These are phyloP conservation scores for Mycena kentingensis DNA, from an alignment of 768 basidiomycete species.

Conservation along the genomic window DNA sequence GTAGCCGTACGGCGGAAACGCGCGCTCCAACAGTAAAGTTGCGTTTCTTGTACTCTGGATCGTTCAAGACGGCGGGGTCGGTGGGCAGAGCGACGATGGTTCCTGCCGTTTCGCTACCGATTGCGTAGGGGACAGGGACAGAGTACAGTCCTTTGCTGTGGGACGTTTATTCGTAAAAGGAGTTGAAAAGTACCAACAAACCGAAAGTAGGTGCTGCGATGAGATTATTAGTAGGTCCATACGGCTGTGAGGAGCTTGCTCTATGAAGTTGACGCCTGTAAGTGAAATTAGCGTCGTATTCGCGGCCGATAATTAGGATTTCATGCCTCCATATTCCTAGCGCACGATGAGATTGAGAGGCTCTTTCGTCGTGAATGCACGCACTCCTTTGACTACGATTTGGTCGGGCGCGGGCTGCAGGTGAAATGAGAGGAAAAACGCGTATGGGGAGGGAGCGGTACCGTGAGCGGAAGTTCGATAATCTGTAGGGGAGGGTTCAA, in stretches of 20 bases:
- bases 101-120: conserved; percentile 83
- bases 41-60: conserved; percentile 63
- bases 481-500: background rate
- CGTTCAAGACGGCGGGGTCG: conserved; percentile 57
- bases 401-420: conserved; percentile 42
- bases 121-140: conserved; percentile 57
- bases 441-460: too few relatives aligned
- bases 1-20: conserved; percentile 63
- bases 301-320: too few relatives aligned
- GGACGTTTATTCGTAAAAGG: background rate
- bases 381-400: conserved; percentile 46
- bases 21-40: conserved; percentile 68
- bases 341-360: too few relatives aligned
- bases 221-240: background rate
- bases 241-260: too few relatives aligned
- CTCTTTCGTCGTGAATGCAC: background rate
- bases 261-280: conserved; percentile 74
- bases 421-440: too few relatives aligned
- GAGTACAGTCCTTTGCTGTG: conserved; percentile 69
- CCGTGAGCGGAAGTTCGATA: conserved; percentile 11
- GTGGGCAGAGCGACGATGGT: conserved; percentile 74
- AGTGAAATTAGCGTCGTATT: conserved; percentile 45
- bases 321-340: too few relatives aligned
- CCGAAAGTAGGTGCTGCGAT: conserved; percentile 58
- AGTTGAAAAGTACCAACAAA: conserved; percentile 29